Percentiles rank a stretch among this genome's conserved stretches.
phyloP scores from a whole-genome alignment of 805 yeast species.

The Maudiozyma serrabonitensis region DNA sequence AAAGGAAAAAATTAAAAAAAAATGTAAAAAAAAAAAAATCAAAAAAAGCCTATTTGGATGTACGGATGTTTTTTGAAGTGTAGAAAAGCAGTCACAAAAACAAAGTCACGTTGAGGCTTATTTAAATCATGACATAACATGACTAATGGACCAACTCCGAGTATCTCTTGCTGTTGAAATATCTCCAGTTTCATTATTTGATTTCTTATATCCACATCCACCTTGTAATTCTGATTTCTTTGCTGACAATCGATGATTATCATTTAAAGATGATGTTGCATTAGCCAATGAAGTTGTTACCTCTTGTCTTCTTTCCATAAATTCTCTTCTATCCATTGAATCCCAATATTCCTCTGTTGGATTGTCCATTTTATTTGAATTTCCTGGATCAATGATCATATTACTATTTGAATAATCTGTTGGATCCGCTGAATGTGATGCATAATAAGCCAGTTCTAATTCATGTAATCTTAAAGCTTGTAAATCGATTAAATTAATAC shows the following conservation, averaged over 20 bases:
- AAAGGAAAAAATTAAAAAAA: too few relatives aligned
- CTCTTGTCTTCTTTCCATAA: constrained; percentile 16
- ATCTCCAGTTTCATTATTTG: not conserved
- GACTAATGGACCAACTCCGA: constrained; percentile 20
- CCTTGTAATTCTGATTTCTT: not conserved
- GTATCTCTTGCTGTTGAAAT: constrained; percentile 12
- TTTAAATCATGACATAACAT: not conserved
- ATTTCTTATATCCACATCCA: not conserved
- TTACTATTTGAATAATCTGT: not conserved
- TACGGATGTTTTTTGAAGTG: not conserved
- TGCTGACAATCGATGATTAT: not conserved
- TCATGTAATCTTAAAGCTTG: constrained; percentile 24
- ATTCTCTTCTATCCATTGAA: constrained; percentile 22
- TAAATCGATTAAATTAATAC: constrained; percentile 26
- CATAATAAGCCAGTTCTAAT: constrained; percentile 17
- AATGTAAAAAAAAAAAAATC: too few relatives aligned
- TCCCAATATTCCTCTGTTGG: constrained; percentile 9
- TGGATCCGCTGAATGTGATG: not conserved
- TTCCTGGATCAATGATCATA: not conserved
- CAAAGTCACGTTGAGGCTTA: not conserved
- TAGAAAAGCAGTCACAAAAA: not conserved
- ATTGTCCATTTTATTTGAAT: not conserved
- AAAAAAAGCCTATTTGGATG: too few relatives aligned
- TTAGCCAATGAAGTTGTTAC: constrained; percentile 1
- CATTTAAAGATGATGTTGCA: not conserved